A percentile compares a stretch with the other conserved stretches of the same genome.
Conservation (phyloP, 257 asterid species). For the Gentiana dahurica region DNA sequence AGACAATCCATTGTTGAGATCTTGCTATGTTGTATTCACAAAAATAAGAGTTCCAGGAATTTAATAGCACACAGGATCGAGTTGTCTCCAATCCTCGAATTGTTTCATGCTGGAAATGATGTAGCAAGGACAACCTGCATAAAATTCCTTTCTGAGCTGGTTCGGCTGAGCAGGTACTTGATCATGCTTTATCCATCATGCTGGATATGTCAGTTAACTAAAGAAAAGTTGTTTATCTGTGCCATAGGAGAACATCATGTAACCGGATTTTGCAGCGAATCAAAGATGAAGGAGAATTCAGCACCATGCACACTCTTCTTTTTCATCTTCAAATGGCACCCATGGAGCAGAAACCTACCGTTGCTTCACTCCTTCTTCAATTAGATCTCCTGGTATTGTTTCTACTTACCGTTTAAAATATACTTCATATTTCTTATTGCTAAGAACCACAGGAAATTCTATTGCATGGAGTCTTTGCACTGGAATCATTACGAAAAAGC, state of each 20-base stretch:
- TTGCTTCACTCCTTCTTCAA: constrained; percentile 71
- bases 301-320: constrained; percentile 67
- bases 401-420: neutral
- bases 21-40: constrained; percentile 47
- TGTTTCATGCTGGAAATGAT: constrained; percentile 63
- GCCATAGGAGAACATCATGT: constrained; percentile 43
- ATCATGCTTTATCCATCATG: neutral
- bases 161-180: constrained; percentile 52
- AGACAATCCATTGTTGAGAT: constrained; percentile 40
- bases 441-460: too few species aligned
- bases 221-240: constrained; percentile 2
- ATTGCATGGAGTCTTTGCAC: too few species aligned
- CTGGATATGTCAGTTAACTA: neutral
- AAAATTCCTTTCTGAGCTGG: constrained; percentile 61
- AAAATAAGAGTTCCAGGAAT: constrained; percentile 42
- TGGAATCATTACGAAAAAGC: too few species aligned
- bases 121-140: constrained; percentile 42
- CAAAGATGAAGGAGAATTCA: constrained; percentile 74
- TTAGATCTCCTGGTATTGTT: constrained; percentile 60
- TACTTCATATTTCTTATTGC: neutral
- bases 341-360: constrained; percentile 65
- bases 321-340: constrained; percentile 73
- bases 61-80: constrained; percentile 45
- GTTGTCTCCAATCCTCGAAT: constrained; percentile 53
- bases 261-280: constrained; percentile 56